These are phyloP conservation scores for Boletus rex-veris DNA, from an alignment of 768 basidiomycete species.

Conservation along the genomic window DNA sequence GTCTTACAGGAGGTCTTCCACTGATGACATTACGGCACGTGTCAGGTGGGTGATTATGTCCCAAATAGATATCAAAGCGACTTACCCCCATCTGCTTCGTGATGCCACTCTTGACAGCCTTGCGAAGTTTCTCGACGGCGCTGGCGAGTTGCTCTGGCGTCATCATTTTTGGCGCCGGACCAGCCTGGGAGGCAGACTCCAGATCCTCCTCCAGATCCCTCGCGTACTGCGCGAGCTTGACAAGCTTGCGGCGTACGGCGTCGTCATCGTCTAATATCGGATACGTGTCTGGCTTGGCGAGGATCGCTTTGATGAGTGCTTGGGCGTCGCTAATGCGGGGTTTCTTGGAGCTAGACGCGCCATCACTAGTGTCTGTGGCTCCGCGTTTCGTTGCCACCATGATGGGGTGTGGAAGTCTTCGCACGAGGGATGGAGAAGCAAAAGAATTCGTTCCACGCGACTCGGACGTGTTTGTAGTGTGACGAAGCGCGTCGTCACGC, in stretches of 20 bases:
- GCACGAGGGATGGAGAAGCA: not conserved
- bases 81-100: slow-evolving; percentile 46
- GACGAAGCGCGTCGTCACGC: slow-evolving; percentile 26
- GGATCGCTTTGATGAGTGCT: slow-evolving; percentile 36
- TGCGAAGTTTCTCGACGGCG: slow-evolving; percentile 44
- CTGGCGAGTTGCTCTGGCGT: slow-evolving; percentile 36
- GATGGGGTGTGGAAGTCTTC: not conserved
- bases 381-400: slow-evolving; percentile 37
- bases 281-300: slow-evolving; percentile 36
- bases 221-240: slow-evolving; percentile 34
- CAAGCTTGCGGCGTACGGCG: slow-evolving; percentile 25
- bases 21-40: slow-evolving; percentile 25
- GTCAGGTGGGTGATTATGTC: not conserved
- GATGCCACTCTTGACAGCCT: slow-evolving; percentile 47
- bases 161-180: slow-evolving; percentile 30
- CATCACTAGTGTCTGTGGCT: slow-evolving; percentile 19
- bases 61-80: not conserved
- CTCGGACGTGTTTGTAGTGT: slow-evolving; percentile 22
- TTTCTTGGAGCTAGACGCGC: slow-evolving; percentile 28
- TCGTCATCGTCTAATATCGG: slow-evolving; percentile 35
- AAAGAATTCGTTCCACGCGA: not conserved
- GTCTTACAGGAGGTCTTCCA: slow-evolving; percentile 51
- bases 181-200: slow-evolving; percentile 14
- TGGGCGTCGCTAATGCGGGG: slow-evolving; percentile 32
- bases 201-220: slow-evolving; percentile 30